phyloP scores from a whole-genome alignment of 805 yeast species.

The Scheffersomyces ergatensis region DNA sequence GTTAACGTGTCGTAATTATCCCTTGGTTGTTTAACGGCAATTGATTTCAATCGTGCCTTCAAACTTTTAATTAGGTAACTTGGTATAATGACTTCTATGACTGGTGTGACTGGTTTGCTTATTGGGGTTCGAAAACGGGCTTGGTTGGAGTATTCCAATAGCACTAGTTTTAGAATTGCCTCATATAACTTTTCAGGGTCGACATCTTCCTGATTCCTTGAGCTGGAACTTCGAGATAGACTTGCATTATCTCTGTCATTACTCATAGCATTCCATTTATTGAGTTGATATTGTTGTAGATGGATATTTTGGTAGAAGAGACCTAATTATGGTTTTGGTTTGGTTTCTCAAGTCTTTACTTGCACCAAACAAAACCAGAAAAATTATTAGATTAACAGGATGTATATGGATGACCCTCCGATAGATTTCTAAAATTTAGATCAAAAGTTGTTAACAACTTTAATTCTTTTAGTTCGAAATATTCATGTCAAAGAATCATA shows the following conservation, averaged over 20 bases:
- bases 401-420: no score
- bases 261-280: no score
- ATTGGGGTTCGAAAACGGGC: slow-evolving; percentile 52
- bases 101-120: slow-evolving; percentile 9
- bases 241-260: neutral
- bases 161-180: slow-evolving; percentile 50
- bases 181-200: slow-evolving; percentile 41
- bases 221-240: neutral
- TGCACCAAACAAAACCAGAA: no score
- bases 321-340: no score
- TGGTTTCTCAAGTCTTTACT: no score
- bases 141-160: slow-evolving; percentile 61
- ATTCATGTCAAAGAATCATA: no score
- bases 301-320: no score
- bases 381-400: no score
- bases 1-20: slow-evolving; percentile 44
- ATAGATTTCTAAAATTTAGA: no score
- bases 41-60: slow-evolving; percentile 38
- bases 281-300: no score
- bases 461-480: no score
- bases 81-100: slow-evolving; percentile 31
- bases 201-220: slow-evolving; percentile 13
- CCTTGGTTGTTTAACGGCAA: slow-evolving; percentile 44
- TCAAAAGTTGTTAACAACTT: no score
- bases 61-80: slow-evolving; percentile 34